Base-by-base conservation (phyloP, 257 asterid species). In the Avicennia marina region DNA sequence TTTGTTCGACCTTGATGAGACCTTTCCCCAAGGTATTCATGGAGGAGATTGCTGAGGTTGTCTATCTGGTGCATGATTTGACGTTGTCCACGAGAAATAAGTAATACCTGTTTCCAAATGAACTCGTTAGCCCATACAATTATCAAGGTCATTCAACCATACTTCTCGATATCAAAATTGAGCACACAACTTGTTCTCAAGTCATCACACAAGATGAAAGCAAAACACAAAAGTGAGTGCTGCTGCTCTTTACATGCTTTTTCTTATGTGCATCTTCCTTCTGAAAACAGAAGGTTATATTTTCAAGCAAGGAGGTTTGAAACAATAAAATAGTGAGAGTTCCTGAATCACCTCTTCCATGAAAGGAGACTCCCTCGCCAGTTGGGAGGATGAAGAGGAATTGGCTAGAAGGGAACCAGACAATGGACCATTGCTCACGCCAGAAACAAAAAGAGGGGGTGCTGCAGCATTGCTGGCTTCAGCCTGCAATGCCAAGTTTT, bases 41-140 rank as follows among this genome's bases (percentile, higher is more conserved):
- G 89, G 33, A 89, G 69, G 46, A 82, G 58, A 51, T 64, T 82
- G 78, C 85, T 80, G 33, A 93, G 87, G 48, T 79, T 86, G 76
- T 93, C 95, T 7, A 89, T 75, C 57, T 93, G 99, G 72, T 82
- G 95, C 82, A 93, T 75, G 44, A 86, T 73, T 72, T 93, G 96
- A 15, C 95, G 89, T 51, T 93, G 97, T 29, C 82, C 83, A 26
- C 97, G 87, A 13, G 87, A 66, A 65, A 93, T 74, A 24, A 79
- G 77, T 31, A 84, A 61, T 9, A 89, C 83, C 99, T 93, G 77
- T 63, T 57, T 6, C 62, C 56, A 68, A 16, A 63, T 50, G 44
- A 52, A 41, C 10, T 7, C 10, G 13, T 5, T 36, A 11, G 41
- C 41, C n/a, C n/a, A n/a, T n/a, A n/a, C n/a, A n/a, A n/a, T n/a